Conservation (phyloP, 768 basidiomycete species). For the Boletus reticulatus region DNA sequence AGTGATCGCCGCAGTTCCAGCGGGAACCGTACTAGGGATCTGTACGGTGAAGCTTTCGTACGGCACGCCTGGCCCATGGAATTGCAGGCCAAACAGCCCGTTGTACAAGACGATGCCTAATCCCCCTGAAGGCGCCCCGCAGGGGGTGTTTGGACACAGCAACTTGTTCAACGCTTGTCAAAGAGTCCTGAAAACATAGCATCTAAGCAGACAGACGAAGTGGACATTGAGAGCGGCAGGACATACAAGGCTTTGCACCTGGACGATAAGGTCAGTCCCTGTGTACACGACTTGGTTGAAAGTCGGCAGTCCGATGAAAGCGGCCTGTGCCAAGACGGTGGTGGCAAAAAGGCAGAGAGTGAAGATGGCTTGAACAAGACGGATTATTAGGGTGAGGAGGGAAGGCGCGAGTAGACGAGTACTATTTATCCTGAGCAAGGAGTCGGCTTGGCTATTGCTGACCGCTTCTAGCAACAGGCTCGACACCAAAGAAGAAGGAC, state of each 20-base stretch:
- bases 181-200: slow-evolving; percentile 27
- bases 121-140: slow-evolving; percentile 23
- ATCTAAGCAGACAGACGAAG: background rate
- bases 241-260: slow-evolving; percentile 46
- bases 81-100: slow-evolving; percentile 41
- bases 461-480: no score
- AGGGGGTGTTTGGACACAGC: slow-evolving; percentile 35
- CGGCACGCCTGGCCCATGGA: slow-evolving; percentile 18
- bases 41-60: slow-evolving; percentile 46
- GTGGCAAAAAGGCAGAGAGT: slow-evolving; percentile 29
- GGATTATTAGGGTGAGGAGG: background rate
- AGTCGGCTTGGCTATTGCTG: no score
- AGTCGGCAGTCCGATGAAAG: slow-evolving; percentile 39
- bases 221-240: background rate
- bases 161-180: slow-evolving; percentile 42
- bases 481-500: no score
- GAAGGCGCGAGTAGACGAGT: no score
- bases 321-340: slow-evolving; percentile 41
- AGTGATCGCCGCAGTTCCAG: slow-evolving; percentile 36
- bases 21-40: slow-evolving; percentile 30
- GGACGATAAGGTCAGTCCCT: slow-evolving; percentile 41
- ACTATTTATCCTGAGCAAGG: no score
- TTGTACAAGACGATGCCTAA: slow-evolving; percentile 47
- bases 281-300: slow-evolving; percentile 27
- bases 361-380: slow-evolving; percentile 19